Evolutionary conservation across 192 early-diverging fungal genomes (phyloP).

Genomic region (Spinellus fusiger): DNA sequence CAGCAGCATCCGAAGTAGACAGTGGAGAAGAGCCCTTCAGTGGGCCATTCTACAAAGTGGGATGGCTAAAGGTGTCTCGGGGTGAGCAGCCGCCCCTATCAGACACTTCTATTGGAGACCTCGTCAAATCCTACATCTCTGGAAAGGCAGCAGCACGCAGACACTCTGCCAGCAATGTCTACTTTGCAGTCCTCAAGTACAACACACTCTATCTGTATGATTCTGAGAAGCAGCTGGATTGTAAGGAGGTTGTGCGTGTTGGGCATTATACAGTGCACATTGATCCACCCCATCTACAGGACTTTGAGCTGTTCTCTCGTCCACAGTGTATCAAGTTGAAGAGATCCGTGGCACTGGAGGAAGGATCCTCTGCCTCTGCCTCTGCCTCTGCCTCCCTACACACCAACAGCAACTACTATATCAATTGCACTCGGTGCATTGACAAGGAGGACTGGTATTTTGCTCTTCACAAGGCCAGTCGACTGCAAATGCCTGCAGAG

Average conservation of each 20-base stretch:
- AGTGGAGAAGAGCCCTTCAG: not conserved
- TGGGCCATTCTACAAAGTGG: slow-evolving; percentile 32
- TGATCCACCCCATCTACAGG: slow-evolving; percentile 43
- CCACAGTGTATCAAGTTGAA: slow-evolving; percentile 46
- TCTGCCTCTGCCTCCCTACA: not conserved
- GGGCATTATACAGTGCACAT: slow-evolving; percentile 59
- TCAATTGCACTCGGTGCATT: slow-evolving; percentile 44
- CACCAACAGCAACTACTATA: slow-evolving; percentile 39
- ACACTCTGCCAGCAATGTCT: slow-evolving; percentile 38
- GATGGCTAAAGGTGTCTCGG: slow-evolving; percentile 35
- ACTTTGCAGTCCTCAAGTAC: slow-evolving; percentile 72
- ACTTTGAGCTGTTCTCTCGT: slow-evolving; percentile 60
- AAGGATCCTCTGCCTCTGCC: not conserved
- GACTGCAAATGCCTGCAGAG: slow-evolving; percentile 24
- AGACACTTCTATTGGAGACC: slow-evolving; percentile 25
- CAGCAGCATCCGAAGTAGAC: not conserved
- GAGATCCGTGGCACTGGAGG: no score
- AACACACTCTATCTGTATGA: slow-evolving; percentile 82
- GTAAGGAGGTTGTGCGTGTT: slow-evolving; percentile 72
- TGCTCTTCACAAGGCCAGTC: slow-evolving; percentile 66
- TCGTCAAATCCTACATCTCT: slow-evolving; percentile 33
- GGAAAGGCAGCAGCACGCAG: slow-evolving; percentile 30
- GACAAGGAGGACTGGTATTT: slow-evolving; percentile 93
- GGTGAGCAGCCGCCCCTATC: slow-evolving; percentile 11
- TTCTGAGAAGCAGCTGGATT: slow-evolving; percentile 67